Evolutionary conservation across 2,329 filamentous ascomycete genomes (phyloP).

Genomic region (Herpotrichia juniperi): DNA sequence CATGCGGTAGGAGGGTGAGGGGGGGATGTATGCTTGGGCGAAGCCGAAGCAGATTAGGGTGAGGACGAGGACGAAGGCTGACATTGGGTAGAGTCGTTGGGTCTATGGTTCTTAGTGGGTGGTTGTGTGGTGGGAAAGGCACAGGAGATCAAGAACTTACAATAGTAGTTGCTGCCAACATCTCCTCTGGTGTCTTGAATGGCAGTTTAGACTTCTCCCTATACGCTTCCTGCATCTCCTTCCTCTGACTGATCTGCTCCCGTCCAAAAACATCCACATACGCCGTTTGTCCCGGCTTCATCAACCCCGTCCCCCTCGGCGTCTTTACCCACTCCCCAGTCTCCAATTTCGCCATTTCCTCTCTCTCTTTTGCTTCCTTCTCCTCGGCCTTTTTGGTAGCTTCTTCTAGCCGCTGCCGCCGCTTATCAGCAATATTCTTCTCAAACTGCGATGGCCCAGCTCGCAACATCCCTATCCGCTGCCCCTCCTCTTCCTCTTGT

Average conservation of each 20-base stretch:
- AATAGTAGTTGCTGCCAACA: slow-evolving; percentile 38
- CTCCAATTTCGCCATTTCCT: slow-evolving; percentile 39
- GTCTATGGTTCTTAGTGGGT: slow-evolving; percentile 6
- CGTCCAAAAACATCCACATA: slow-evolving; percentile 42
- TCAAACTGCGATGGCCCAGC: slow-evolving; percentile 42
- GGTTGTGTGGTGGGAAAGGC: neutral
- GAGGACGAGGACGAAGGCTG: slow-evolving; percentile 38
- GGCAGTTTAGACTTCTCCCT: slow-evolving; percentile 26
- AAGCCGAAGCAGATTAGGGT: slow-evolving; percentile 30
- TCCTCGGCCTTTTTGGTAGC: slow-evolving; percentile 38
- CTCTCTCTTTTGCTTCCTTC: slow-evolving; percentile 34
- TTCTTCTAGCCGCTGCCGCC: slow-evolving; percentile 34
- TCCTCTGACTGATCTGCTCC: slow-evolving; percentile 36
- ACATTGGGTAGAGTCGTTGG: slow-evolving; percentile 45
- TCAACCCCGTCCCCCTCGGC: slow-evolving; percentile 39
- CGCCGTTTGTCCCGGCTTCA: slow-evolving; percentile 42
- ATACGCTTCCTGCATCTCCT: slow-evolving; percentile 35
- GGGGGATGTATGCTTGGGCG: slow-evolving; percentile 41
- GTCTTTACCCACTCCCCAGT: slow-evolving; percentile 42
- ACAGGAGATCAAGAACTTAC: slow-evolving; percentile 24
- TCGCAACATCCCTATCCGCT: slow-evolving; percentile 41
- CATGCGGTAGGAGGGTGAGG: slow-evolving; percentile 36
- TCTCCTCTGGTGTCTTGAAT: slow-evolving; percentile 32
- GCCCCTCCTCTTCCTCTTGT: slow-evolving; percentile 27
- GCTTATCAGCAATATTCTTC: slow-evolving; percentile 40